These are phyloP conservation scores for Brassica cretica DNA, from an alignment of 345 rosid genomes.

Conservation along the genomic window DNA sequence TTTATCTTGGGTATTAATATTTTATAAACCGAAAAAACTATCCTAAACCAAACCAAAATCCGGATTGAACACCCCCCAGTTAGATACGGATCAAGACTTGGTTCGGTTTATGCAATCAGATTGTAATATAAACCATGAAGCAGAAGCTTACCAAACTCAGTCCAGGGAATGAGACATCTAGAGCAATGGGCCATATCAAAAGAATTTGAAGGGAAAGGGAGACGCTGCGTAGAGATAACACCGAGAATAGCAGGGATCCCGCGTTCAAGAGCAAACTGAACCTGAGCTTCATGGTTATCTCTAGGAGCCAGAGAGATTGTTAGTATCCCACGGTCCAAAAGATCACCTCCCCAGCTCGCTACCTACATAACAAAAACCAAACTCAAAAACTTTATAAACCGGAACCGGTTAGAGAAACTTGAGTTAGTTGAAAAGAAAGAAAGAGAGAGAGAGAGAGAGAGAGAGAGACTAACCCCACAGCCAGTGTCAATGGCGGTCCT, in stretches of 20 bases:
- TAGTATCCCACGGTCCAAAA: conserved; percentile 80
- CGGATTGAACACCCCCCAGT: neutral
- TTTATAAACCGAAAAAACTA: neutral
- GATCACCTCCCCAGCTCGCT: conserved; percentile 99
- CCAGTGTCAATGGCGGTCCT: conserved; percentile 98
- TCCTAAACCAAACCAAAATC: neutral
- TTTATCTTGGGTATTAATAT: neutral
- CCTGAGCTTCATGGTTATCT: conserved; percentile 99
- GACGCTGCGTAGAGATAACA: conserved; percentile 91
- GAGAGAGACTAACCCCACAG: conserved; percentile 73
- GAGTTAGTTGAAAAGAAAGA: neutral
- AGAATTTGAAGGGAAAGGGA: conserved; percentile 89
- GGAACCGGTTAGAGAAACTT: neutral
- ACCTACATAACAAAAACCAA: conserved; percentile 51
- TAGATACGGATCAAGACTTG: neutral
- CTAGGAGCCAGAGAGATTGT: conserved; percentile 98
- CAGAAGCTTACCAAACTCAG: conserved; percentile 79
- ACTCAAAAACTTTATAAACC: neutral
- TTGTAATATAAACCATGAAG: neutral
- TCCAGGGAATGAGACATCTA: conserved; percentile 99
- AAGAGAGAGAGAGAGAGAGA: neutral
- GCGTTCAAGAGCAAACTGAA: conserved; percentile 95
- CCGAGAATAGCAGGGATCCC: conserved; percentile 99
- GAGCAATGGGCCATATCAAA: conserved; percentile 99
- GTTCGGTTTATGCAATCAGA: neutral